Conservation (phyloP, 345 rosid genomes). For the Atalantia buxifolia region DNA sequence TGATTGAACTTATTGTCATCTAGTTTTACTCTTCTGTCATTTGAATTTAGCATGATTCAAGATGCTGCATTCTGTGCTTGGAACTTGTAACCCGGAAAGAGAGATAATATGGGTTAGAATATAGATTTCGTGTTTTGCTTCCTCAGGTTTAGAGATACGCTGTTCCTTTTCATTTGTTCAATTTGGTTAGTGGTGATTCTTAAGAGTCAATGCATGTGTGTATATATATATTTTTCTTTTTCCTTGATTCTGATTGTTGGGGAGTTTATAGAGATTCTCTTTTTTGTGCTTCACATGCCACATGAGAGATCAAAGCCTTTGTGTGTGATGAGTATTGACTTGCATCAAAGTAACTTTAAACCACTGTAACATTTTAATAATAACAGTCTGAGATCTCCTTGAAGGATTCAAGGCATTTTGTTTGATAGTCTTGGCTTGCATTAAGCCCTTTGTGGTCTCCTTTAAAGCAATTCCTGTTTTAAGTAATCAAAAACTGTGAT, state of each 20-base stretch:
- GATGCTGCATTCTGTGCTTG: background rate
- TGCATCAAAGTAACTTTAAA: background rate
- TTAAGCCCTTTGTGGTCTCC: background rate
- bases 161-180: background rate
- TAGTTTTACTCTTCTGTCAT: background rate
- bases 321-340: background rate
- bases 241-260: background rate
- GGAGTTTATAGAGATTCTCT: background rate
- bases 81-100: background rate
- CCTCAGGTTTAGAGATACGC: background rate
- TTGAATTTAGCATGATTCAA: background rate
- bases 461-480: background rate
- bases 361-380: background rate
- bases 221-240: background rate
- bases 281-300: background rate
- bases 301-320: background rate
- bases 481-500: background rate
- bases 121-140: background rate
- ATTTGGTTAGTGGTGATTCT: background rate
- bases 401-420: background rate
- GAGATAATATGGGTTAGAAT: background rate
- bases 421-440: background rate
- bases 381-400: background rate
- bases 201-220: background rate
- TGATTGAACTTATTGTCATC: background rate